phyloP scores from a whole-genome alignment of 495 filamentous ascomycete genomes.

The Penicillium coprophilum region DNA sequence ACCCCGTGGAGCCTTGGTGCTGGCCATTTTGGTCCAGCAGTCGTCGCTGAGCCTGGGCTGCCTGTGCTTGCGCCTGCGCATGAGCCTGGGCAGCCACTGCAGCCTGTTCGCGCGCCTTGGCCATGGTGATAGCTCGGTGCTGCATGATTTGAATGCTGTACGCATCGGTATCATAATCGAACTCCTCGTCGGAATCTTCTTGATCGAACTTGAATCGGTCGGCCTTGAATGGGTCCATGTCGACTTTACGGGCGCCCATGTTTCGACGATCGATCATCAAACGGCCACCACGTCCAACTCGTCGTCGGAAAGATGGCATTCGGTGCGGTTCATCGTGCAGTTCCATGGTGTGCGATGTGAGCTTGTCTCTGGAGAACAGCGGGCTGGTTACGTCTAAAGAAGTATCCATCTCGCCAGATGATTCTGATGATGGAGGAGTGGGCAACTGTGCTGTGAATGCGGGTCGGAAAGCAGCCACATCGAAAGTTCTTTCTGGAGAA shows the following conservation, averaged over 20 bases:
- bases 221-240: conserved; percentile 51
- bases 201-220: conserved; percentile 86
- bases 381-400: conserved; percentile 43
- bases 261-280: conserved; percentile 76
- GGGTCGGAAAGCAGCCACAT: conserved; percentile 64
- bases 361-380: conserved; percentile 50
- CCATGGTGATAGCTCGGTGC: conserved; percentile 68
- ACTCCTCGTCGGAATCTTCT: conserved; percentile 65
- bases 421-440: conserved; percentile 80
- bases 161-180: conserved; percentile 68
- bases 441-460: conserved; percentile 81
- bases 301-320: conserved; percentile 63
- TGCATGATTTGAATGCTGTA: conserved; percentile 69
- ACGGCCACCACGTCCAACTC: conserved; percentile 74
- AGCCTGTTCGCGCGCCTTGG: conserved; percentile 47
- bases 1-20: conserved; percentile 20
- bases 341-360: conserved; percentile 46
- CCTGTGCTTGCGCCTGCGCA: conserved; percentile 48
- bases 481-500: conserved; percentile 54
- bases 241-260: conserved; percentile 48
- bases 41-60: conserved; percentile 41
- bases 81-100: conserved; percentile 48
- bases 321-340: conserved; percentile 47
- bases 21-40: conserved; percentile 42
- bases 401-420: conserved; percentile 58